Percentiles rank a stretch among this genome's conserved stretches.
Evolutionary conservation across 1,284 basidiomycete species (phyloP).

Genomic region (Rhodotorula sp.): DNA sequence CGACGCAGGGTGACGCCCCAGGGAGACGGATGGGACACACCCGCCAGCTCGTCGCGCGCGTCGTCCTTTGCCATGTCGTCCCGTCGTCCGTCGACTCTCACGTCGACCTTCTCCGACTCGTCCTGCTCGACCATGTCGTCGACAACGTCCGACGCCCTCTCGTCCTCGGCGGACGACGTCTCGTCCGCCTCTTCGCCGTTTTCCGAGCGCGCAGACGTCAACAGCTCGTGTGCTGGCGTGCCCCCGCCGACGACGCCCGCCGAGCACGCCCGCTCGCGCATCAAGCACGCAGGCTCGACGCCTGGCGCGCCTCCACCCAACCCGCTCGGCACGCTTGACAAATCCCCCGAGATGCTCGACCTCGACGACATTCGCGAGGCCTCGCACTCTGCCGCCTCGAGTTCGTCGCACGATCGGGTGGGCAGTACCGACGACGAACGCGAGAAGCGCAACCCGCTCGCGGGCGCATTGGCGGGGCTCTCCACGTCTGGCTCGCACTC

Average conservation of each 20-base stretch:
- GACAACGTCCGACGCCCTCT: slow-evolving; percentile 6
- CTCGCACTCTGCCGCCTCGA: background rate
- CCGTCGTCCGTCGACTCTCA: background rate
- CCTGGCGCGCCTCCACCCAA: slow-evolving; percentile 23
- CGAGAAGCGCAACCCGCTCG: background rate
- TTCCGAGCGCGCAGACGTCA: background rate
- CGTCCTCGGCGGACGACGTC: background rate
- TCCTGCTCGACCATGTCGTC: slow-evolving; percentile 2
- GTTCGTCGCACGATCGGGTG: background rate
- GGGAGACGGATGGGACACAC: slow-evolving; percentile 14
- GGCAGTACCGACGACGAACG: background rate
- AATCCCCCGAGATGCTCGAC: background rate
- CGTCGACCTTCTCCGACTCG: slow-evolving; percentile 20
- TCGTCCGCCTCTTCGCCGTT: background rate
- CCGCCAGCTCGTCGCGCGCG: background rate
- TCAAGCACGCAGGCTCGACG: slow-evolving; percentile 25
- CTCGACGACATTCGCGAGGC: background rate
- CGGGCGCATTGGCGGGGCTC: background rate
- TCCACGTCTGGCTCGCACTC: background rate
- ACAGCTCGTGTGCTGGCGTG: background rate
- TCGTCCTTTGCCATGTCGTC: background rate
- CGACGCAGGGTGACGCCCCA: background rate
- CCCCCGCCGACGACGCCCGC: slow-evolving; percentile 1
- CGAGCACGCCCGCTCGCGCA: slow-evolving; percentile 7
- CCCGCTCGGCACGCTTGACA: slow-evolving; percentile 5